Conservation (phyloP, 352 stramenopile genomes). For the Pythium scleroteichum region DNA sequence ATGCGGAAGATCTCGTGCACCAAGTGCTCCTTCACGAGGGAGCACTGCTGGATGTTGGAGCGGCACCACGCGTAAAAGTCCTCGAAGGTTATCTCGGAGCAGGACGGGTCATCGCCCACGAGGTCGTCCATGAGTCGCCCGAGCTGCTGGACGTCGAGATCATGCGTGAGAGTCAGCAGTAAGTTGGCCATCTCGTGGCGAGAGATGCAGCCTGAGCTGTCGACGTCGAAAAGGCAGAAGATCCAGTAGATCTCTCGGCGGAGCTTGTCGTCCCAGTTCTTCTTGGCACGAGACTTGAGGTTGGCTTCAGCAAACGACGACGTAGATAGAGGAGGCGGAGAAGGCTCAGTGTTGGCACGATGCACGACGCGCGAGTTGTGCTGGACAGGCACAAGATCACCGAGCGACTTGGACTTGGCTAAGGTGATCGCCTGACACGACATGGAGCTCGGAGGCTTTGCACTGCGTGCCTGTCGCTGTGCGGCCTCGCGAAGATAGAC, state of each 20-base stretch:
- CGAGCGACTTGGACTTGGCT: constrained; percentile 4
- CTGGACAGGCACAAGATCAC: not conserved
- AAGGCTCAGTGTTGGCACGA: not conserved
- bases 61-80: constrained; percentile 76
- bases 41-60: constrained; percentile 53
- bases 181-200: constrained; percentile 62
- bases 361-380: not conserved
- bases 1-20: constrained; percentile 74
- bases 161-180: constrained; percentile 61
- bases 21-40: constrained; percentile 56
- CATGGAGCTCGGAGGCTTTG: constrained; percentile 1
- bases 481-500: constrained; percentile 66
- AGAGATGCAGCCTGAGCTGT: constrained; percentile 61
- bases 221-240: constrained; percentile 67
- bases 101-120: constrained; percentile 33
- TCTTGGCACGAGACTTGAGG: not conserved
- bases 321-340: not conserved
- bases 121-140: constrained; percentile 62
- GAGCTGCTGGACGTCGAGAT: constrained; percentile 61
- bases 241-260: constrained; percentile 72
- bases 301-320: not conserved
- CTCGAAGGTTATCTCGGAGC: constrained; percentile 60
- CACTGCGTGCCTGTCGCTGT: constrained; percentile 15
- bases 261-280: constrained; percentile 36
- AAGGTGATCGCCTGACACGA: constrained; percentile 11